A percentile compares a stretch with the other conserved stretches of the same genome.
Evolutionary conservation across 345 rosid species (phyloP).

Genomic region (Zanthoxylum bungeanum): DNA sequence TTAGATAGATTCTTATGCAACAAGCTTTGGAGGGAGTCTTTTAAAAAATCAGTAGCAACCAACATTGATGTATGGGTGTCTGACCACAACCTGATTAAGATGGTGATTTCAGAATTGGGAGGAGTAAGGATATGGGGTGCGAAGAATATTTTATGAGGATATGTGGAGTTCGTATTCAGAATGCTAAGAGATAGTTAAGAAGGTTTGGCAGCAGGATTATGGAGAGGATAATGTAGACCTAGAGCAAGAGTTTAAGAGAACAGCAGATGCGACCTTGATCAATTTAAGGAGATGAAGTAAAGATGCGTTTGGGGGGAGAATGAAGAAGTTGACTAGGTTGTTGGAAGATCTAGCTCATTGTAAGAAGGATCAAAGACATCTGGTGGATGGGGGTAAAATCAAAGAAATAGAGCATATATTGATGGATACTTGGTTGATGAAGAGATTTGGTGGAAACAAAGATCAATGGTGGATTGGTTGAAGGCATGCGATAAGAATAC

Average conservation of each 20-base stretch:
- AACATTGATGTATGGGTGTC: neutral
- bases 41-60: neutral
- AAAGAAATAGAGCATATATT: too few relatives aligned
- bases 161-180: neutral
- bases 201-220: neutral
- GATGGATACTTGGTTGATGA: too few relatives aligned
- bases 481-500: too few relatives aligned
- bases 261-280: neutral
- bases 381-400: too few relatives aligned
- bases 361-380: too few relatives aligned
- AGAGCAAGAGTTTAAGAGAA: too few relatives aligned
- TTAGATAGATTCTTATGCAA: neutral
- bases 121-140: neutral
- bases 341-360: too few relatives aligned
- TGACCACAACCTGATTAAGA: neutral
- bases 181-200: neutral
- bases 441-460: too few relatives aligned
- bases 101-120: neutral
- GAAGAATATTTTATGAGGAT: neutral
- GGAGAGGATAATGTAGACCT: neutral
- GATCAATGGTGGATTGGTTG: too few relatives aligned
- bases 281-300: neutral
- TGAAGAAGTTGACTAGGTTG: too few relatives aligned
- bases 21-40: neutral
- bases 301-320: neutral